Conservation (phyloP, 2,329 filamentous ascomycete genomes). For the Botryotinia convoluta region DNA sequence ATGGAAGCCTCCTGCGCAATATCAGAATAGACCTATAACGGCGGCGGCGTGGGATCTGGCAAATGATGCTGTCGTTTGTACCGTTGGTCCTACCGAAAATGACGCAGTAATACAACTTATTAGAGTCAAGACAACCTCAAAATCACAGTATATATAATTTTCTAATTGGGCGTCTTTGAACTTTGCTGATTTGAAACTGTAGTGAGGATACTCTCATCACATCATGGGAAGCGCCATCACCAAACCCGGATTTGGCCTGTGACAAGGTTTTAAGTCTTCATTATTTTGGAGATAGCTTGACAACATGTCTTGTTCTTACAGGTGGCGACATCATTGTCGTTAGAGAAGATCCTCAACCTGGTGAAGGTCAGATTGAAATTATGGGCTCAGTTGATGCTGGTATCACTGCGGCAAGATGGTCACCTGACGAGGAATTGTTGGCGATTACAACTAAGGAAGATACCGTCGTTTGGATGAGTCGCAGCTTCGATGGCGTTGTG, state of each 20-base stretch:
- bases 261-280: slow-evolving; percentile 79
- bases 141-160: slow-evolving; percentile 31
- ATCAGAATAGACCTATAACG: slow-evolving; percentile 55
- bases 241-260: slow-evolving; percentile 68
- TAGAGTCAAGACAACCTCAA: slow-evolving; percentile 48
- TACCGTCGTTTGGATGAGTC: slow-evolving; percentile 88
- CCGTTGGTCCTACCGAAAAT: slow-evolving; percentile 74
- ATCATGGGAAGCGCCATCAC: slow-evolving; percentile 85
- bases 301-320: slow-evolving; percentile 78
- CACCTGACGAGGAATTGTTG: slow-evolving; percentile 89
- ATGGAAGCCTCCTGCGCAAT: slow-evolving; percentile 57
- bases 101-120: slow-evolving; percentile 71
- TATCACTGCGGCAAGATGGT: slow-evolving; percentile 87
- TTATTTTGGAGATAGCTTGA: slow-evolving; percentile 77
- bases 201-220: slow-evolving; percentile 54
- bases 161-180: not conserved
- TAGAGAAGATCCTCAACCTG: slow-evolving; percentile 63
- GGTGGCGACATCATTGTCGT: slow-evolving; percentile 90
- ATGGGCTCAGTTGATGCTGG: slow-evolving; percentile 91
- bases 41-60: slow-evolving; percentile 83
- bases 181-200: slow-evolving; percentile 34
- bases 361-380: slow-evolving; percentile 85
- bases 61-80: slow-evolving; percentile 74
- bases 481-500: slow-evolving; percentile 80
- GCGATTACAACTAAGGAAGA: slow-evolving; percentile 76